These are phyloP conservation scores for Penicillium psychrosexuale DNA, from an alignment of 2,329 filamentous ascomycete species.

Conservation along the genomic window DNA sequence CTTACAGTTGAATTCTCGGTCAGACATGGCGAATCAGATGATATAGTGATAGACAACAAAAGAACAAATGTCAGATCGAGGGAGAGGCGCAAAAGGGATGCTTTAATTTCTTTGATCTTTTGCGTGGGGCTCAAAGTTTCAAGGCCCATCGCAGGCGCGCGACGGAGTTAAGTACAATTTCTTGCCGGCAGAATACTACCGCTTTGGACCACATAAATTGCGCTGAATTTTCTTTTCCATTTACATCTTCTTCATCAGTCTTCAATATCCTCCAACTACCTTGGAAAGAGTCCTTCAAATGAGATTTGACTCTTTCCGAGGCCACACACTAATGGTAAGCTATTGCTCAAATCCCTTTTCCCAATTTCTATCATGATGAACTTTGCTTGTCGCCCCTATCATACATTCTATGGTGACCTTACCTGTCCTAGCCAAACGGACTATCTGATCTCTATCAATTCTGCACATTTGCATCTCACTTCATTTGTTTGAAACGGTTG, in stretches of 20 bases:
- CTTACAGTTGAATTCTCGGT: conserved; percentile 54
- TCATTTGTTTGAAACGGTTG: conserved; percentile 12
- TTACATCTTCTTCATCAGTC: conserved; percentile 12
- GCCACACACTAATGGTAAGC: conserved; percentile 29
- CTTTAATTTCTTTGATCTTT: conserved; percentile 15
- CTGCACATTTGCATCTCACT: conserved; percentile 8
- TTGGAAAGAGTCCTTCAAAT: conserved; percentile 18
- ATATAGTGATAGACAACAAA: not conserved
- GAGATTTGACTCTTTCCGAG: conserved; percentile 18
- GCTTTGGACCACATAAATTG: conserved; percentile 22
- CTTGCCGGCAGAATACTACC: conserved; percentile 30
- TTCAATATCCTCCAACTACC: conserved; percentile 10
- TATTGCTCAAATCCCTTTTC: conserved; percentile 8
- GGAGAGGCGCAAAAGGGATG: not conserved
- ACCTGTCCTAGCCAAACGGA: conserved; percentile 62
- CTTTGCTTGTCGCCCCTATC: conserved; percentile 62
- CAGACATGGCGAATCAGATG: conserved; percentile 46
- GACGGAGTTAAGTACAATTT: conserved; percentile 21
- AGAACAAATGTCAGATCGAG: not conserved
- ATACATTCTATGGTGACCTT: conserved; percentile 58
- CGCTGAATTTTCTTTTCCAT: conserved; percentile 21
- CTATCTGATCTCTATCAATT: conserved; percentile 45
- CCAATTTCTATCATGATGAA: conserved; percentile 51
- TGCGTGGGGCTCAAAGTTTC: conserved; percentile 20
- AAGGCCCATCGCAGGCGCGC: conserved; percentile 10